Conservation (phyloP, 2,329 filamentous ascomycete genomes). For the Annulohypoxylon truncatum region DNA sequence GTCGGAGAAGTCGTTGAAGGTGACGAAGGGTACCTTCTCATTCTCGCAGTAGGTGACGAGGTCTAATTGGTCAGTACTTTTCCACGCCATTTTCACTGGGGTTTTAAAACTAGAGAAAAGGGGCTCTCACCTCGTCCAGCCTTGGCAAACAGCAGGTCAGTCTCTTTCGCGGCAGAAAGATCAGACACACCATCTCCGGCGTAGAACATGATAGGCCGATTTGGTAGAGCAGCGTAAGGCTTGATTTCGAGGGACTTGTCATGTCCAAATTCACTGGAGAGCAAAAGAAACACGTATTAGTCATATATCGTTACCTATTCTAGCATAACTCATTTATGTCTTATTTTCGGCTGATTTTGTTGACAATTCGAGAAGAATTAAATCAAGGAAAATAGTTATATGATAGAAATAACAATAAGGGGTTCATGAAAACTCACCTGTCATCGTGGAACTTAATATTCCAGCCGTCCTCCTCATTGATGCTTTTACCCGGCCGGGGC, state of each 20-base stretch:
- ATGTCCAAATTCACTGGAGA: slow-evolving; percentile 82
- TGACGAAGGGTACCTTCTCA: slow-evolving; percentile 86
- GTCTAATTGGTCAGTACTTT: slow-evolving; percentile 63
- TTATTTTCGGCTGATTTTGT: not conserved
- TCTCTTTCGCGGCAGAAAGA: slow-evolving; percentile 90
- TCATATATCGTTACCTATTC: not conserved
- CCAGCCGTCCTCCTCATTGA: slow-evolving; percentile 88
- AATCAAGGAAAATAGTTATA: not conserved
- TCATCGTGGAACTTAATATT: slow-evolving; percentile 89
- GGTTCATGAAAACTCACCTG: slow-evolving; percentile 60
- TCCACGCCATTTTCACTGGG: slow-evolving; percentile 7
- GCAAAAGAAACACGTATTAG: slow-evolving; percentile 20
- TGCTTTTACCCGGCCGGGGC: slow-evolving; percentile 71
- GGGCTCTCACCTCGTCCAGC: slow-evolving; percentile 76
- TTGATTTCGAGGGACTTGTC: slow-evolving; percentile 95
- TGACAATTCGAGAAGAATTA: not conserved
- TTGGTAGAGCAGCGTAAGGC: slow-evolving; percentile 81
- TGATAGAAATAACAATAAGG: not conserved
- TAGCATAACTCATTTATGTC: slow-evolving; percentile 1
- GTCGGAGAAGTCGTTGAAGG: slow-evolving; percentile 85
- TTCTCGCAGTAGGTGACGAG: slow-evolving; percentile 88
- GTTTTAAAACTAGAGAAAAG: not conserved
- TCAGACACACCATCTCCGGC: slow-evolving; percentile 96
- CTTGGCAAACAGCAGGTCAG: slow-evolving; percentile 93
- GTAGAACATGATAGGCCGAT: slow-evolving; percentile 89